These are phyloP conservation scores for Citrullus colocynthis DNA, from an alignment of 306 rosid genomes.

Conservation along the genomic window DNA sequence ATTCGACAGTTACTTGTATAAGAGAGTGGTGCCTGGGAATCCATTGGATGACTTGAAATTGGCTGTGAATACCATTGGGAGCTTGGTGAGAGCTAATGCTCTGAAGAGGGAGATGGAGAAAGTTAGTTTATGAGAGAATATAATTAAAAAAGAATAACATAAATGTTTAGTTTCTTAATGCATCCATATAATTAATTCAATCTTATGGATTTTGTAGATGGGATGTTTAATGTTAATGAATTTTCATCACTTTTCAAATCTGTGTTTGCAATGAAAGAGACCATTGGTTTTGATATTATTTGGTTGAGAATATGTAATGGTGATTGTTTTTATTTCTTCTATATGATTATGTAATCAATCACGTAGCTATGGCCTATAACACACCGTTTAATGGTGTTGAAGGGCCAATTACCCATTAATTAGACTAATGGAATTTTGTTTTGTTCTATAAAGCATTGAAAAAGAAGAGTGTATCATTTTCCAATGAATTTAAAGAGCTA, in stretches of 20 bases:
- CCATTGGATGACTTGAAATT: conserved; percentile 82
- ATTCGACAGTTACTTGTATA: conserved; percentile 86
- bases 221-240: not conserved
- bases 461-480: not conserved
- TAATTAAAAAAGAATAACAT: not conserved
- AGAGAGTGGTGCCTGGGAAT: conserved; percentile 84
- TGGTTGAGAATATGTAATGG: not conserved
- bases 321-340: not conserved
- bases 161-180: not conserved
- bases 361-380: not conserved
- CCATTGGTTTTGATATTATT: not conserved
- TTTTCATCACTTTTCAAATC: not conserved
- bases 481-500: not conserved
- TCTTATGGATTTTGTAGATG: not conserved
- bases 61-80: conserved; percentile 91
- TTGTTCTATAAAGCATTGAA: not conserved
- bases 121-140: conserved; percentile 36
- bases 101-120: conserved; percentile 82
- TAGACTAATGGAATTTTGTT: not conserved
- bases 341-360: not conserved
- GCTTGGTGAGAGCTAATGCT: conserved; percentile 91
- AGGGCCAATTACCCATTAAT: not conserved
- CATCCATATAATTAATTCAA: not conserved
- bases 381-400: not conserved
- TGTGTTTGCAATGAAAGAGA: not conserved